Conservation (phyloP, 2,329 filamentous ascomycete species). For the Calonectria naviculata region DNA sequence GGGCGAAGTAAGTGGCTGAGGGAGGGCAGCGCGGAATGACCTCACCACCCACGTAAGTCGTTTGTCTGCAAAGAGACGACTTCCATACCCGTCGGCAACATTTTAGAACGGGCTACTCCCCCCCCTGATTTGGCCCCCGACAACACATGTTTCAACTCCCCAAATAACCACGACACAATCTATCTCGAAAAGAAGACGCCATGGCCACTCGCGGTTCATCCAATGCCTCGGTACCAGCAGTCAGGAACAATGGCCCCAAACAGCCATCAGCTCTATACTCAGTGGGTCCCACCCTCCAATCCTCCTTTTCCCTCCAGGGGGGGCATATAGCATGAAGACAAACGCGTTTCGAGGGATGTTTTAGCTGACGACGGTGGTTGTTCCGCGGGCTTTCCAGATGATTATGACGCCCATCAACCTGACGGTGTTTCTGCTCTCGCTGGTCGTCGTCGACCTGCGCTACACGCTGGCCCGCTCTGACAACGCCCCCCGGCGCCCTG, state of each 20-base stretch:
- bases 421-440: constrained; percentile 72
- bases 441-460: constrained; percentile 70
- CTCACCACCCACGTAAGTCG: constrained; percentile 6
- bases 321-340: constrained; percentile 3
- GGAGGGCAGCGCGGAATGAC: not conserved
- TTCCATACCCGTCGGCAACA: not conserved
- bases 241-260: constrained; percentile 19
- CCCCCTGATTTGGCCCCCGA: no score
- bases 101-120: not conserved
- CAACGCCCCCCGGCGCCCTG: constrained; percentile 30
- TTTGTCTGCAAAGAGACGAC: not conserved
- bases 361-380: not conserved
- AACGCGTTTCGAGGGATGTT: not conserved
- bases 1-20: constrained; percentile 9
- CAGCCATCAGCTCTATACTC: constrained; percentile 39
- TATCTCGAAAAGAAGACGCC: not conserved
- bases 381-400: constrained; percentile 42
- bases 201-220: constrained; percentile 13
- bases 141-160: not conserved
- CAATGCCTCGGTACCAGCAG: constrained; percentile 7
- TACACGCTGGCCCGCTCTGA: constrained; percentile 63
- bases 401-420: constrained; percentile 73
- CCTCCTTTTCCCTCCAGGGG: not conserved
- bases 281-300: constrained; percentile 28
- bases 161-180: not conserved